Evolutionary conservation across 495 filamentous ascomycete genomes (phyloP).

Genomic region (Amorphotheca resinae): DNA sequence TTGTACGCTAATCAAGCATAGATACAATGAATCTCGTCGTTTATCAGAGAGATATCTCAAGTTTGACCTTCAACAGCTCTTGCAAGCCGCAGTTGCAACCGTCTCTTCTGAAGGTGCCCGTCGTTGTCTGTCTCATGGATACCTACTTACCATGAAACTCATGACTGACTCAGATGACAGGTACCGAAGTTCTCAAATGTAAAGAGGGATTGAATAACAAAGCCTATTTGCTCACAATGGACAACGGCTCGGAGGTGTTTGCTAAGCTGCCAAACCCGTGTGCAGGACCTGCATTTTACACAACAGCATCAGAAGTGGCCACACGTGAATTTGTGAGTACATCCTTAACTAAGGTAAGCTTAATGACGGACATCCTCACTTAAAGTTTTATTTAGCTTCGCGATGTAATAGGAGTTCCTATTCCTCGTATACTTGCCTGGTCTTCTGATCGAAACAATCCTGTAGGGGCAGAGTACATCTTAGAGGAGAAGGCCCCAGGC

Average conservation of each 20-base stretch:
- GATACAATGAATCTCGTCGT: constrained; percentile 25
- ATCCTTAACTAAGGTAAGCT: neutral
- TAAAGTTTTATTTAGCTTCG: constrained; percentile 23
- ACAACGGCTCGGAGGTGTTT: constrained; percentile 27
- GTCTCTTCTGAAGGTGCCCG: constrained; percentile 20
- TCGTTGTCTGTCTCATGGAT: constrained; percentile 21
- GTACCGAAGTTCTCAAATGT: constrained; percentile 25
- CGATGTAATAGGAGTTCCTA: constrained; percentile 22
- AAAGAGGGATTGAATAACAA: constrained; percentile 27
- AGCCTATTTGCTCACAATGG: constrained; percentile 29
- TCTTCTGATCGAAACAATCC: constrained; percentile 12
- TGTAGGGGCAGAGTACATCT: constrained; percentile 14
- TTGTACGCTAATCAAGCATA: constrained; percentile 10
- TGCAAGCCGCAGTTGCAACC: constrained; percentile 23
- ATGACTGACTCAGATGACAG: constrained; percentile 13
- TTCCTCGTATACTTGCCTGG: constrained; percentile 11
- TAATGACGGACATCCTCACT: constrained; percentile 1
- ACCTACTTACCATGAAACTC: constrained; percentile 4
- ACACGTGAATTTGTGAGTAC: constrained; percentile 26
- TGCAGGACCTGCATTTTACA: constrained; percentile 12
- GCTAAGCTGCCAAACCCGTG: constrained; percentile 21
- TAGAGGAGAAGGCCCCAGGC: constrained; percentile 14
- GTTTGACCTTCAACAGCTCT: constrained; percentile 26
- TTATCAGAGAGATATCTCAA: constrained; percentile 27
- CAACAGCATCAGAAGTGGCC: constrained; percentile 15